phyloP scores from a whole-genome alignment of 1,139 yeast species.

The Debaryomycetaceae sp. region DNA sequence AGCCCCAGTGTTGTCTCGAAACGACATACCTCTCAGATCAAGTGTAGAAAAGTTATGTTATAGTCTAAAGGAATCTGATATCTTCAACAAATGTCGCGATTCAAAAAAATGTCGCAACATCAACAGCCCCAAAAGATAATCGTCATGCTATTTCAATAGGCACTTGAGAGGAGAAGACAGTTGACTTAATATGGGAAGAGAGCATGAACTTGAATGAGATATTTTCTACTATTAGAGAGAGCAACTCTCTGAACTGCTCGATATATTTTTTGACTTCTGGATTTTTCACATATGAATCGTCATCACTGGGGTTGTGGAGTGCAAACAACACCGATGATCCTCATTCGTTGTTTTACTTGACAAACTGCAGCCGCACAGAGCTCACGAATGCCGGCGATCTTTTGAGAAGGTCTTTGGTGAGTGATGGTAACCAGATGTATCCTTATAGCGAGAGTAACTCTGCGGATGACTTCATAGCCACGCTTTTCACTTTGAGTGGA shows the following conservation, averaged over 20 bases:
- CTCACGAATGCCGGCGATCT: neutral
- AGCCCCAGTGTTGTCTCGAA: neutral
- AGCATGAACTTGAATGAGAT: neutral
- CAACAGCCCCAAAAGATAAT: neutral
- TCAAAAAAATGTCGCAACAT: constrained; percentile 1
- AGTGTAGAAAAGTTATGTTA: too few species aligned
- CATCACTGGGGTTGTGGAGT: constrained; percentile 14
- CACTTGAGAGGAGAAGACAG: too few species aligned
- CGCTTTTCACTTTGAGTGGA: constrained; percentile 39
- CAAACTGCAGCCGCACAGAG: constrained; percentile 30
- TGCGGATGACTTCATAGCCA: constrained; percentile 46
- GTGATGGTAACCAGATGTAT: neutral
- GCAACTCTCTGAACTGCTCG: constrained; percentile 31
- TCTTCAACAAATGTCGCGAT: neutral
- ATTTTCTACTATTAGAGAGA: constrained; percentile 10
- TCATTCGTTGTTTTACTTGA: constrained; percentile 41
- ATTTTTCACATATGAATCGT: constrained; percentile 15
- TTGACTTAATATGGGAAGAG: constrained; percentile 7
- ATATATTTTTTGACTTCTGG: constrained; percentile 38
- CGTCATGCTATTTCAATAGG: too few species aligned
- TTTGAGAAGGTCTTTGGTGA: neutral
- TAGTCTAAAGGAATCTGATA: neutral
- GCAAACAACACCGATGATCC: constrained; percentile 11
- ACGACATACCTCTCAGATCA: neutral
- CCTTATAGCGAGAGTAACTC: constrained; percentile 29